Conservation (phyloP, 495 filamentous ascomycete species). For the Penicillium paradoxum region DNA sequence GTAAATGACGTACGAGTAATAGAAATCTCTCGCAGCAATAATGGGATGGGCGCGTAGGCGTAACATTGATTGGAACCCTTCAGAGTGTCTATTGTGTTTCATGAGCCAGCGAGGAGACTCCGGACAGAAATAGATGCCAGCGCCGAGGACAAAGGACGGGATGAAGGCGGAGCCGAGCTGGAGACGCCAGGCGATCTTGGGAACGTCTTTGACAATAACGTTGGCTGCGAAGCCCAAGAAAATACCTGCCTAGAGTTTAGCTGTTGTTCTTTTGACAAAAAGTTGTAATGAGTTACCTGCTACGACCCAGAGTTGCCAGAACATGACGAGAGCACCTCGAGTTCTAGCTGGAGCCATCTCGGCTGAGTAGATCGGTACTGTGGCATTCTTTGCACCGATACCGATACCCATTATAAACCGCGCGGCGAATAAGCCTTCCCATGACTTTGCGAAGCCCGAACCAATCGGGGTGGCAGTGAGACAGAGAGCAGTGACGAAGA, state of each 20-base stretch:
- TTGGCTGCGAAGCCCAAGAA: constrained; percentile 60
- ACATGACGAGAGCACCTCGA: constrained; percentile 63
- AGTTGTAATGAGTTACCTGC: too few species aligned
- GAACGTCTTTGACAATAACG: constrained; percentile 52
- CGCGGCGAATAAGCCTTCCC: constrained; percentile 50
- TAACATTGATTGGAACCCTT: constrained; percentile 52
- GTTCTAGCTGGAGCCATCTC: constrained; percentile 57
- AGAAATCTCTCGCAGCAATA: constrained; percentile 31
- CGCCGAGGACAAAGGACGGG: constrained; percentile 56
- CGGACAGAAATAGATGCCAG: constrained; percentile 58
- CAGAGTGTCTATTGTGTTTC: constrained; percentile 47
- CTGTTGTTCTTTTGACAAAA: background rate
- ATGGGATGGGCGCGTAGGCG: constrained; percentile 50
- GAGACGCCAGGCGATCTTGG: constrained; percentile 56
- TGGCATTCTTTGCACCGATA: constrained; percentile 58
- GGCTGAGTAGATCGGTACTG: constrained; percentile 60
- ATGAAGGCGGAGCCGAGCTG: constrained; percentile 65
- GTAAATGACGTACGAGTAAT: constrained; percentile 52
- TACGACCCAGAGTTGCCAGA: constrained; percentile 52
- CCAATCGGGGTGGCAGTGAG: constrained; percentile 48
- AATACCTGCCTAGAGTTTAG: constrained; percentile 48
- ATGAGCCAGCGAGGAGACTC: constrained; percentile 67
- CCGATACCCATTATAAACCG: constrained; percentile 58
- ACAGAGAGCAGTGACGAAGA: constrained; percentile 53
- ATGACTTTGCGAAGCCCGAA: constrained; percentile 46